Base-by-base conservation (phyloP, 371 early-diverging fungal species). In the Lichtheimia hyalospora region DNA sequence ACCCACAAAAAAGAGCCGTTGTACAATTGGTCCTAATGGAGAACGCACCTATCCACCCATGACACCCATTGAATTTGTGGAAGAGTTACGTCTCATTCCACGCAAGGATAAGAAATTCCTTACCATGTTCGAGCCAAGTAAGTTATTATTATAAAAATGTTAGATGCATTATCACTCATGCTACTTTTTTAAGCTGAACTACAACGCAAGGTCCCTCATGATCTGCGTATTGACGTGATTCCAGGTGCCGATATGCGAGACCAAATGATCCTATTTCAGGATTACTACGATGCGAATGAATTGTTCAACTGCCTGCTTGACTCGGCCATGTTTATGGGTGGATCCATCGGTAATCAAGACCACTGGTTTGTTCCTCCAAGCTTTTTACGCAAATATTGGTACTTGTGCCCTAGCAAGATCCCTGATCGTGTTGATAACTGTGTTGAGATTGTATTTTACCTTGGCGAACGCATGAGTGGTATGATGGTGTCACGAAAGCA, bases 211-310 rank as follows among this genome's bases (percentile, higher is more conserved):
- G 57, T 75, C 13, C 79, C 75, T 23, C 79, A 79, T 44, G 76
- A 79, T 58, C 61, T 72, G n/a, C 68, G 79, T 14, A 75, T 79
- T 51, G 79, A 79, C 54, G 63, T 70, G 18, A 60, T 75, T 7
- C 79, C 79, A 2, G 74, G 79, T 12, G 69, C 75, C n/a, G 62
- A 52, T 1, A 75, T 79, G 76, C 71, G 79, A 15, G 75, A 79
- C 27, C 68, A 61, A n/a, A 75, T 79, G 79, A 79, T 79, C 24
- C 10, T 75, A 5, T 79, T 70, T 34, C 74, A 71, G 58, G 74
- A 79, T 43, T 75, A 58, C 56, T 75, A 75, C 57, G 71, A 75
- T 43, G 65, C 74, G 4, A 74, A 79, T 57, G 76, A 75, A 49
- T 59, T 79, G 2, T 79, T 79, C 21, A 72, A 66, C 20, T 57